Evolutionary conservation across 768 basidiomycete genomes (phyloP).

Genomic region (Lactifluus piperatus): DNA sequence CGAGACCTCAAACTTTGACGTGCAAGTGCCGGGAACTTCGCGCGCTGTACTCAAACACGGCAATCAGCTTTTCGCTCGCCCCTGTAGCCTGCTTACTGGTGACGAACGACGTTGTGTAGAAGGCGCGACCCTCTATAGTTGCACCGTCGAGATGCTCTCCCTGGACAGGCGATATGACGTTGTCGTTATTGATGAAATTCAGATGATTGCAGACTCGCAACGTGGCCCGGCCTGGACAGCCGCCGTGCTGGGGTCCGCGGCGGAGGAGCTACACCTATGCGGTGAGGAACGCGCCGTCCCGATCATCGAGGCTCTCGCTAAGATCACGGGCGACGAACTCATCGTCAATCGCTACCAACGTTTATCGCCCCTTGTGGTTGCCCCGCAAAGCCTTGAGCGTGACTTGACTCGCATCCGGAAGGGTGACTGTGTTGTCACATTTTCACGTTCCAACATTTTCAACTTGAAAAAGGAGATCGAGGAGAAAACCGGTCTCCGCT

Average conservation of each 20-base stretch:
- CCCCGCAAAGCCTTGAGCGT: constrained; percentile 51
- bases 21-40: constrained; percentile 18
- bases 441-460: constrained; percentile 71
- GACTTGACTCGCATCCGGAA: constrained; percentile 53
- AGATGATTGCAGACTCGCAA: constrained; percentile 76
- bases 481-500: constrained; percentile 57
- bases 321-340: constrained; percentile 74
- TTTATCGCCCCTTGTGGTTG: constrained; percentile 73
- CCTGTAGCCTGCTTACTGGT: constrained; percentile 85
- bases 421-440: constrained; percentile 90
- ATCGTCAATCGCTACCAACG: constrained; percentile 78
- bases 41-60: constrained; percentile 27
- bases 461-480: constrained; percentile 67
- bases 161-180: constrained; percentile 47
- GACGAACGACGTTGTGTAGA: constrained; percentile 76
- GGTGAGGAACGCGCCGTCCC: constrained; percentile 91
- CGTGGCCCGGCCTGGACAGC: constrained; percentile 79
- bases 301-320: constrained; percentile 59
- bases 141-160: constrained; percentile 90
- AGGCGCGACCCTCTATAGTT: constrained; percentile 52
- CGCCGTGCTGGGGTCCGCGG: constrained; percentile 68
- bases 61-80: constrained; percentile 41
- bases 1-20: constrained; percentile 30
- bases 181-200: constrained; percentile 94
- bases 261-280: constrained; percentile 85